phyloP scores from a whole-genome alignment of 371 early-diverging fungal species.

The Capillidium rhysosporum region DNA sequence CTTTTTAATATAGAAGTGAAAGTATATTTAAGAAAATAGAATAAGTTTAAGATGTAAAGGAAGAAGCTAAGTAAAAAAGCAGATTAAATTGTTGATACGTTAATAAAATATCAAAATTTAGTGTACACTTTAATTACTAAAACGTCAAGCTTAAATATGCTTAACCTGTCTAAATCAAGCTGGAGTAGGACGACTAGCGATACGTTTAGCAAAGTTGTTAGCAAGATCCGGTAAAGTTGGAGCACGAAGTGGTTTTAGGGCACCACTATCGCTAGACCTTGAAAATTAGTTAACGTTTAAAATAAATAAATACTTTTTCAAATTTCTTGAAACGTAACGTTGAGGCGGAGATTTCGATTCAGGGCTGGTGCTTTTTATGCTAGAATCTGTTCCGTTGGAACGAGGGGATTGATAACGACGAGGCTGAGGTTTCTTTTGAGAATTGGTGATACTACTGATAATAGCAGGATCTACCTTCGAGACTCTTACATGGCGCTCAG shows the following conservation, averaged over 20 bases:
- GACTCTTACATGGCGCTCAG: slow-evolving; percentile 12
- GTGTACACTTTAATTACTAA: neutral
- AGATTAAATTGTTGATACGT: too few species aligned
- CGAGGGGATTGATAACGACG: neutral
- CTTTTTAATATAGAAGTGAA: too few species aligned
- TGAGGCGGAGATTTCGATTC: neutral
- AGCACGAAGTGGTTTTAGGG: slow-evolving; percentile 24
- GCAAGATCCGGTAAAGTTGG: slow-evolving; percentile 31
- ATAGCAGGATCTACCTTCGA: slow-evolving; percentile 1
- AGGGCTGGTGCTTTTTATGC: neutral
- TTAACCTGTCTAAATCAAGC: neutral
- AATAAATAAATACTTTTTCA: neutral
- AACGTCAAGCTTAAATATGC: neutral
- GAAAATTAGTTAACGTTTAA: neutral
- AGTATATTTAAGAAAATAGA: too few species aligned
- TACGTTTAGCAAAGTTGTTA: slow-evolving; percentile 12
- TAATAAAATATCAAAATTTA: neutral
- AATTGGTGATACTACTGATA: neutral
- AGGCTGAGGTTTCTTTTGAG: neutral
- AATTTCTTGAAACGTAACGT: neutral
- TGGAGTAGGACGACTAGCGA: neutral
- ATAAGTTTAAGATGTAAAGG: too few species aligned
- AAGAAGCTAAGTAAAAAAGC: too few species aligned
- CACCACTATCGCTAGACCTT: neutral
- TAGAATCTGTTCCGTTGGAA: neutral